Evolutionary conservation across 768 basidiomycete genomes (phyloP).

Genomic region (Tricholomella constricta): DNA sequence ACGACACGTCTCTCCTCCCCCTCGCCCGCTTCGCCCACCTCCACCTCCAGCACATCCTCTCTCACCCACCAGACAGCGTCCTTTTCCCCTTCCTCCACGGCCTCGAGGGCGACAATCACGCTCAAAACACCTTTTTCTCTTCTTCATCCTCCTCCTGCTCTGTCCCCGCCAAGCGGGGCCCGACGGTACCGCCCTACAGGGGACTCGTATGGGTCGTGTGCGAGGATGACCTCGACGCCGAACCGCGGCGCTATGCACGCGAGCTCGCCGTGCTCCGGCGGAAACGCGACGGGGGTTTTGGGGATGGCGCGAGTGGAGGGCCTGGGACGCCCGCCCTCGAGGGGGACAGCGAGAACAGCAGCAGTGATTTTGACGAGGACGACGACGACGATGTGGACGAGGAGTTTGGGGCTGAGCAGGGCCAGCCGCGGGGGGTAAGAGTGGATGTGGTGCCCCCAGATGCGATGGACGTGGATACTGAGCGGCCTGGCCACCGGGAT

Average conservation of each 20-base stretch:
- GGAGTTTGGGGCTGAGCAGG: conserved; percentile 17
- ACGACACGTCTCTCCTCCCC: conserved; percentile 26
- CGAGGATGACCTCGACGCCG: conserved; percentile 61
- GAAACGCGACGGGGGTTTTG: conserved; percentile 18
- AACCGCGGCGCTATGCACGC: conserved; percentile 13
- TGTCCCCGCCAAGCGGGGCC: not conserved
- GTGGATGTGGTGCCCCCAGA: conserved; percentile 20
- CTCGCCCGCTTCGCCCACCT: conserved; percentile 56
- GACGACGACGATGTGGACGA: conserved; percentile 24
- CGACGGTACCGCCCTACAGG: conserved; percentile 50
- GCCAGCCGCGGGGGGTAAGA: conserved; percentile 17
- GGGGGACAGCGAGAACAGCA: conserved; percentile 20
- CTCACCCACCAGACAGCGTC: conserved; percentile 77
- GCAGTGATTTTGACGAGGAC: conserved; percentile 22
- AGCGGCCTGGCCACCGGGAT: conserved; percentile 4
- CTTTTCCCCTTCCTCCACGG: conserved; percentile 92
- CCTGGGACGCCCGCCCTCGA: conserved; percentile 7
- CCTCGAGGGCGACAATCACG: conserved; percentile 76
- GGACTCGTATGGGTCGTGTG: conserved; percentile 84
- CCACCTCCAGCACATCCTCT: conserved; percentile 61
- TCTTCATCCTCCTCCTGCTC: conserved; percentile 28
- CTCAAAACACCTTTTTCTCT: conserved; percentile 82
- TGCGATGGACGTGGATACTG: conserved; percentile 17
- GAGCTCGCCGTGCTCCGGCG: conserved; percentile 33
- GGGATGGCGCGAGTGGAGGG: not conserved